phyloP scores from a whole-genome alignment of 2,329 filamentous ascomycete genomes.

The Mycogone perniciosa region DNA sequence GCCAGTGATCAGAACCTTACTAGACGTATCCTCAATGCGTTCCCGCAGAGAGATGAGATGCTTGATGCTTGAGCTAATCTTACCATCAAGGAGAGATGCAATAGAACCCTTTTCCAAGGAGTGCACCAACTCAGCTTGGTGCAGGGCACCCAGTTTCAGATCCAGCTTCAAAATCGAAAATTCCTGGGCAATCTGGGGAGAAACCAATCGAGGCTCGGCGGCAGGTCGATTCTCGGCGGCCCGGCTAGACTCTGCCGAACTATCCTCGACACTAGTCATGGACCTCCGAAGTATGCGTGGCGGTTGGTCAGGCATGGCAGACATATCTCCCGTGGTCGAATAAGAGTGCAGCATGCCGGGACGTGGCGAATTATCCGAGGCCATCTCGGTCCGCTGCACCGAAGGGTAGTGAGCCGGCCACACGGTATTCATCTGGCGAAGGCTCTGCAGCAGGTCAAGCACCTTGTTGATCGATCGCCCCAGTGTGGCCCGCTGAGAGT shows the following conservation, averaged over 20 bases:
- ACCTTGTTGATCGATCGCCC: slow-evolving; percentile 81
- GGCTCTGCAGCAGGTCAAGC: slow-evolving; percentile 71
- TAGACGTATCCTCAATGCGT: slow-evolving; percentile 93
- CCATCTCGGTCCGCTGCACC: slow-evolving; percentile 55
- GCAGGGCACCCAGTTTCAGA: slow-evolving; percentile 77
- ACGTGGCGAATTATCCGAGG: slow-evolving; percentile 44
- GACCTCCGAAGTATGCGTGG: slow-evolving; percentile 58
- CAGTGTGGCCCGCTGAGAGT: slow-evolving; percentile 82
- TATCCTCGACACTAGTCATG: slow-evolving; percentile 58
- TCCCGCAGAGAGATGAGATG: slow-evolving; percentile 83
- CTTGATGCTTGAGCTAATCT: slow-evolving; percentile 88
- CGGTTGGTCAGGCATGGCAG: slow-evolving; percentile 26
- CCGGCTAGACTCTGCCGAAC: slow-evolving; percentile 64
- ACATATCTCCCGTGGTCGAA: slow-evolving; percentile 48
- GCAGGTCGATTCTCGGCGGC: slow-evolving; percentile 54
- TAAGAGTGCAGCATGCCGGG: slow-evolving; percentile 59
- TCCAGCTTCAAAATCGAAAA: slow-evolving; percentile 95
- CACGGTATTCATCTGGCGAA: slow-evolving; percentile 82
- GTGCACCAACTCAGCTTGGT: slow-evolving; percentile 87
- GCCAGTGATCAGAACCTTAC: slow-evolving; percentile 92
- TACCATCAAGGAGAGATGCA: slow-evolving; percentile 83
- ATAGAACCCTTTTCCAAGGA: slow-evolving; percentile 90
- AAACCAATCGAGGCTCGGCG: slow-evolving; percentile 75
- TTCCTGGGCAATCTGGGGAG: slow-evolving; percentile 88
- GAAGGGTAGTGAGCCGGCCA: slow-evolving; percentile 97